Evolutionary conservation across 345 rosid species (phyloP), one percentile per base, ranked within the genome.

Genomic region (Eucalyptus regnans): DNA sequence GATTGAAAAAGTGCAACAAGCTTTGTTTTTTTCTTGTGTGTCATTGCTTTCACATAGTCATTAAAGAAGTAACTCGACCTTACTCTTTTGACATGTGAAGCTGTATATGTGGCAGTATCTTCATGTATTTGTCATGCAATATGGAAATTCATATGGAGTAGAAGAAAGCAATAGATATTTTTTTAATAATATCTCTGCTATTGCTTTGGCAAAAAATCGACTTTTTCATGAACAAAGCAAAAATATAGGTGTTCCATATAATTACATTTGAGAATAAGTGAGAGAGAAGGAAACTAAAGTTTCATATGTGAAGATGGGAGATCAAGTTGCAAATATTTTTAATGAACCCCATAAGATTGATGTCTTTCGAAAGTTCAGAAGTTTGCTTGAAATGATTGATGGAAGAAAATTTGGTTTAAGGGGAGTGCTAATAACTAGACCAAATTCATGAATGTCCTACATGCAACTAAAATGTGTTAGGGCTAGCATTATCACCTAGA

Each of bases 161-260:
- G 29, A 56, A 56, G 12, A 56, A 56, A 56, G 3, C 62, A 22
- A 56, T 4, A 56, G 27, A 8, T 12, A 56, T 56, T 56, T 56
- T 22, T 56, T 9, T 0, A 9, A 56, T 56, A 23, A 56, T 56
- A 56, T 56, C 2, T 56, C 0, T 56, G 12, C 3, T 2, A 56
- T 56, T 56, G 1, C 62, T 56, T 56, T 56, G 62, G 62, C 62
- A 23, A 22, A 56, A 23, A 22, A 56, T 56, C 6, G 5, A 56
- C 11, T 22, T 56, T 56, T 56, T 56, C 27, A 56, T 22, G 3
- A 56, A 56, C 29, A 20, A 56, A 22, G 60, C 60, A 56, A 20
- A 56, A 22, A 56, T 56, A 56, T 20, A 2, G 27, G 62, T 56
- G 3, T 20, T 56, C 12, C 12, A 23, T 56, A 56, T 56, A 22